Evolutionary conservation across 2,329 filamentous ascomycete genomes (phyloP).

Genomic region (Neurospora sp.): DNA sequence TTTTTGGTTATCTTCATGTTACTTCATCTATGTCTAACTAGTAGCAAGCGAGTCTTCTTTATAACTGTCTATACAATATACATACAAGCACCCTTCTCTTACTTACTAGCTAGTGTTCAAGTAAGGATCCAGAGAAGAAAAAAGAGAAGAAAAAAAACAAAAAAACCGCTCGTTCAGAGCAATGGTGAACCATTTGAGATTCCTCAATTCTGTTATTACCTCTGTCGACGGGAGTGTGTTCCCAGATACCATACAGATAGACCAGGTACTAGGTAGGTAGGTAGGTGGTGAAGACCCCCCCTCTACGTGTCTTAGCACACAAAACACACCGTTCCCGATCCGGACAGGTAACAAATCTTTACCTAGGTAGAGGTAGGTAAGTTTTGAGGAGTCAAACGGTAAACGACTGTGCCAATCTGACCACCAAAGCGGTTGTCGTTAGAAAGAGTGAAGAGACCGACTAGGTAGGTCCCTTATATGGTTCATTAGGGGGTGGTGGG

Average conservation of each 20-base stretch:
- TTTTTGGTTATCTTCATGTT: neutral
- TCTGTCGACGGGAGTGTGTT: neutral
- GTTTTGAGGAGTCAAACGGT: neutral
- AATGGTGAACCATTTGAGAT: neutral
- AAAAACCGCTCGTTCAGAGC: neutral
- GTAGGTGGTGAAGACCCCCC: too few species aligned
- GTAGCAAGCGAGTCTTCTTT: neutral
- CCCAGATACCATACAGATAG: neutral
- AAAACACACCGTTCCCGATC: neutral
- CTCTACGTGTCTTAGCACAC: neutral
- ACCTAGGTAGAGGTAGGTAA: too few species aligned
- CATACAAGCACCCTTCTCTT: neutral
- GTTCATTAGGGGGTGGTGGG: neutral
- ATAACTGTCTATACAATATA: neutral
- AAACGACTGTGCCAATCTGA: neutral
- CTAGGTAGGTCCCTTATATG: neutral
- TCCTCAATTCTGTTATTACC: neutral
- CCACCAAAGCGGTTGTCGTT: neutral
- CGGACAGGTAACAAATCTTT: neutral
- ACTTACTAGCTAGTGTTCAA: neutral
- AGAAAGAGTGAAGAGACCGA: neutral
- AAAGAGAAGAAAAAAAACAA: neutral
- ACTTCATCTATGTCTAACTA: neutral
- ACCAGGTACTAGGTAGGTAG: neutral
- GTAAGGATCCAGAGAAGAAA: neutral